phyloP scores from a whole-genome alignment of 257 asterid species.

The Capsicum rhomboideum region DNA sequence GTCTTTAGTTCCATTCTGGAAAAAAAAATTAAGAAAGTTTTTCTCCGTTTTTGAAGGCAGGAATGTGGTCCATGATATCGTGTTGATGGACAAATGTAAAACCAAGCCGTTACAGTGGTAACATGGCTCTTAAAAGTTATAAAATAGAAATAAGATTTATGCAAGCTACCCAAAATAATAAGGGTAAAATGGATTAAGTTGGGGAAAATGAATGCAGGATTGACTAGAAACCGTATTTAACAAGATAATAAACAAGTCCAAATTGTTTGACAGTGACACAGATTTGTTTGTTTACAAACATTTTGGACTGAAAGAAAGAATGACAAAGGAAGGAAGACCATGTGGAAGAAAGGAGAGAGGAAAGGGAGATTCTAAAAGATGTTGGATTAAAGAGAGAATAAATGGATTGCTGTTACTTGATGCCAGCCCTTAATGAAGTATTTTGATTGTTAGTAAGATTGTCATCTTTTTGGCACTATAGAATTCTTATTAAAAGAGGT shows the following conservation, averaged over 20 bases:
- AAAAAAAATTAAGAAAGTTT: neutral
- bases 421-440: neutral
- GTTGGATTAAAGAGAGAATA: neutral
- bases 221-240: neutral
- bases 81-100: neutral
- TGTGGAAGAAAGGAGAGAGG: neutral
- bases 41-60: neutral
- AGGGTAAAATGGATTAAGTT: neutral
- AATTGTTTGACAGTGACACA: neutral
- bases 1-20: neutral
- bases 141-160: neutral
- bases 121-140: neutral
- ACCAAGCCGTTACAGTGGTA: neutral
- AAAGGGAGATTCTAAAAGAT: neutral
- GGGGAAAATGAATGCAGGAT: neutral
- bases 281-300: neutral
- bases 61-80: neutral
- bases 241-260: neutral
- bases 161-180: neutral
- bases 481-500: no score
- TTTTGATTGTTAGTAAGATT: neutral
- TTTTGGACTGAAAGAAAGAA: neutral
- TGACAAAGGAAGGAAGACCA: neutral
- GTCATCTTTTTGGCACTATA: neutral
- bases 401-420: neutral